Percentiles rank a stretch among this genome's conserved stretches.
Conservation (phyloP, 2,329 filamentous ascomycete genomes). For the Trichoderma citrinoviride region DNA sequence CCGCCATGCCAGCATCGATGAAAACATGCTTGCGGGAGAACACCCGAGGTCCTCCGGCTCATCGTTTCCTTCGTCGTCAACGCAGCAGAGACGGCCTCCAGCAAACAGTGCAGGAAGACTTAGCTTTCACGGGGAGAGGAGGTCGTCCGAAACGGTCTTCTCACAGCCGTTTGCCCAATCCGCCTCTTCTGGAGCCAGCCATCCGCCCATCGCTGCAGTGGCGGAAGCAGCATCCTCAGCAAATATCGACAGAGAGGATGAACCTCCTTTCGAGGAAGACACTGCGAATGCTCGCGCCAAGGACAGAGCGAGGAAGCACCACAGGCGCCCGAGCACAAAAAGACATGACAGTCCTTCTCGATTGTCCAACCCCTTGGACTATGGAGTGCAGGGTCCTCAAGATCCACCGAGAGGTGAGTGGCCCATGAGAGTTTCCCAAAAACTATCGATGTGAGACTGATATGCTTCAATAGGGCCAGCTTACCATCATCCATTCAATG, state of each 20-base stretch:
- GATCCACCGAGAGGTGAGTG: conserved; percentile 2
- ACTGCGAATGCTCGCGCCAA: background rate
- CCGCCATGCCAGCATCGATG: conserved; percentile 15
- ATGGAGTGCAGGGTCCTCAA: background rate
- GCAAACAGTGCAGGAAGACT: background rate
- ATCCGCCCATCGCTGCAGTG: background rate
- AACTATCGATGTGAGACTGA: background rate
- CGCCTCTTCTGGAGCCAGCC: background rate
- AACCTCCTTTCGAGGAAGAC: background rate
- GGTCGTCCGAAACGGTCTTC: background rate
- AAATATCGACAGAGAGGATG: background rate
- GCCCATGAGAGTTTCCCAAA: background rate
- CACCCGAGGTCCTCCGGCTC: background rate
- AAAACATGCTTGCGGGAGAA: background rate
- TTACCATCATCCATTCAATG: background rate
- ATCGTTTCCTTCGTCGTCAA: conserved; percentile 3
- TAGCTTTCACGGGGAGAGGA: background rate
- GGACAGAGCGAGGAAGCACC: background rate
- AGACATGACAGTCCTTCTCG: conserved; percentile 18
- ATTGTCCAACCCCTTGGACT: conserved; percentile 25
- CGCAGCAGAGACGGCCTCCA: background rate
- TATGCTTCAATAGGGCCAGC: background rate
- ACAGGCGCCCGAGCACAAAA: conserved; percentile 15
- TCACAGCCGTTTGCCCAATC: background rate
- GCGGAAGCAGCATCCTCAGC: background rate